These are phyloP conservation scores for Metarhizium sp. DNA, from an alignment of 2,329 filamentous ascomycete species.

Conservation along the genomic window DNA sequence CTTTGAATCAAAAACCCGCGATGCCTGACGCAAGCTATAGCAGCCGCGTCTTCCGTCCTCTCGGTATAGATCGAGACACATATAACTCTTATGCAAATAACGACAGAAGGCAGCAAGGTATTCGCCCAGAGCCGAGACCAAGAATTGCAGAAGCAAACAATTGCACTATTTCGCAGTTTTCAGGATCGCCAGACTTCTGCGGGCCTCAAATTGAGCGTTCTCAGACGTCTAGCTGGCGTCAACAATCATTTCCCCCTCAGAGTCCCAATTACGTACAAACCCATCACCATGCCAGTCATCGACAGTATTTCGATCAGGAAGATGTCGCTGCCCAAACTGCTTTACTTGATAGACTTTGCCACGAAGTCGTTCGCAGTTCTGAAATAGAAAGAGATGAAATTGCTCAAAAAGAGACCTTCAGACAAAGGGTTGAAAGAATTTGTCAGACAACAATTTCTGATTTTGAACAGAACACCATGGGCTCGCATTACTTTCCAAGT, in stretches of 20 bases:
- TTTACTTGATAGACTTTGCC: conserved; percentile 40
- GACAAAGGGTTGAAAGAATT: conserved; percentile 52
- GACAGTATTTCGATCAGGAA: conserved; percentile 27
- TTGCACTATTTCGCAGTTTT: neutral
- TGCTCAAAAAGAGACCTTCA: conserved; percentile 62
- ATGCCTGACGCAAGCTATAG: neutral
- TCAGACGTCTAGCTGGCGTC: neutral
- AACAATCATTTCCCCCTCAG: neutral
- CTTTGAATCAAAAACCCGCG: neutral
- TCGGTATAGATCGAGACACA: neutral
- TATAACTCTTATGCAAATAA: neutral
- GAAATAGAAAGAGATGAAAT: conserved; percentile 58
- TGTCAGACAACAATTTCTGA: conserved; percentile 49
- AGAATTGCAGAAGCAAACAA: neutral
- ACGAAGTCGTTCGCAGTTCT: conserved; percentile 37
- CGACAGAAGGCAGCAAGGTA: neutral
- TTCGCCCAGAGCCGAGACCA: neutral
- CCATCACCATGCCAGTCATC: conserved; percentile 20
- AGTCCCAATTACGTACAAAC: neutral
- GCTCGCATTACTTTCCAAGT: conserved; percentile 36
- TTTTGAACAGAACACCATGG: conserved; percentile 35
- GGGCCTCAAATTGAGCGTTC: neutral
- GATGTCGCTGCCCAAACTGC: conserved; percentile 38
- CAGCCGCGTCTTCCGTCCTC: neutral
- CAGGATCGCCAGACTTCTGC: neutral